Percentiles rank a stretch among this genome's conserved stretches.
Evolutionary conservation across 2,329 filamentous ascomycete species (phyloP).

Genomic region (Ilyonectria sp.): DNA sequence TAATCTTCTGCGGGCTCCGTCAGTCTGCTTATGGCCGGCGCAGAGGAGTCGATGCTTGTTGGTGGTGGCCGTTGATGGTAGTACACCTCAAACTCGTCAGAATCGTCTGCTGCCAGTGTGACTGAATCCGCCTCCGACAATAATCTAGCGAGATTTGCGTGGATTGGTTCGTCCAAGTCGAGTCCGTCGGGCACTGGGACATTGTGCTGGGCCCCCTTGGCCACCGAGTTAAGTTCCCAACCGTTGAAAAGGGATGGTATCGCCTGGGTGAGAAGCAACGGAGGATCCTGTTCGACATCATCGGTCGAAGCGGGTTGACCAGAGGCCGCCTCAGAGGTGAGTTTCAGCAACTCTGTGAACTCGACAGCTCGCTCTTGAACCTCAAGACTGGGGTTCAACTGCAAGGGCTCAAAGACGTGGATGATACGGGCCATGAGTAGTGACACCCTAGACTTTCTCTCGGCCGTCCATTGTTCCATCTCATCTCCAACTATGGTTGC

Average conservation of each 20-base stretch:
- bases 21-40: conserved; percentile 69
- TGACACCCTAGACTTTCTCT: conserved; percentile 81
- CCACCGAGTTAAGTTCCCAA: conserved; percentile 93
- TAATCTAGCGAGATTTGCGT: conserved; percentile 78
- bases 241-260: conserved; percentile 90
- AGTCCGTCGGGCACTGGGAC: conserved; percentile 84
- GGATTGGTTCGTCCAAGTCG: conserved; percentile 87
- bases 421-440: conserved; percentile 87
- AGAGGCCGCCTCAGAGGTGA: conserved; percentile 86
- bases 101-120: conserved; percentile 65
- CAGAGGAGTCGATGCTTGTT: conserved; percentile 65
- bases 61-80: conserved; percentile 72
- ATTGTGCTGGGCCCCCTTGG: conserved; percentile 84
- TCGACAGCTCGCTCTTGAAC: conserved; percentile 96
- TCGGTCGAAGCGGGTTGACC: conserved; percentile 74
- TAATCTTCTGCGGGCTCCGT: conserved; percentile 65
- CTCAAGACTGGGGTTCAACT: conserved; percentile 88
- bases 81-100: conserved; percentile 78
- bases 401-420: conserved; percentile 84
- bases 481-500: conserved; percentile 78
- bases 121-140: conserved; percentile 72
- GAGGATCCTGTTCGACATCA: conserved; percentile 74
- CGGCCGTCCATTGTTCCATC: conserved; percentile 77
- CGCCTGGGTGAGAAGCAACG: conserved; percentile 89
- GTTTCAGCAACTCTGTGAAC: conserved; percentile 88